These are phyloP conservation scores for Tetrapyrgos nigripes DNA, from an alignment of 1,284 basidiomycete genomes.

Conservation along the genomic window DNA sequence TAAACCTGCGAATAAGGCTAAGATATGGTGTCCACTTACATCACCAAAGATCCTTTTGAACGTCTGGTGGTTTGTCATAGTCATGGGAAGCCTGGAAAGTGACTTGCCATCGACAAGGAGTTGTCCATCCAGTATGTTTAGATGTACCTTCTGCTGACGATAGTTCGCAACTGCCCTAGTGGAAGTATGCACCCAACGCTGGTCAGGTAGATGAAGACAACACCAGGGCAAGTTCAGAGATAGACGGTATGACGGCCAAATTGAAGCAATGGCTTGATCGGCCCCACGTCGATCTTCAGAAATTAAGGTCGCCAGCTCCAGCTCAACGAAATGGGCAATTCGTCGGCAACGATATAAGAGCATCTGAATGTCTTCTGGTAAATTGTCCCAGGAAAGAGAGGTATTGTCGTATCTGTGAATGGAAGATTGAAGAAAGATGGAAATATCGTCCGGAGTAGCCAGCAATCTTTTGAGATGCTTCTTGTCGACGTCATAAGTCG, in stretches of 20 bases:
- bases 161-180: conserved; percentile 1
- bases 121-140: conserved; percentile 47
- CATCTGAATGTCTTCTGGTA: conserved; percentile 21
- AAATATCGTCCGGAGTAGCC: conserved; percentile 29
- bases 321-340: conserved; percentile 35
- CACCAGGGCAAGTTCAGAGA: conserved; percentile 11
- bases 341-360: conserved; percentile 29
- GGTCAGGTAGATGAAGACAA: background rate
- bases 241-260: conserved; percentile 44
- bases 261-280: conserved; percentile 37
- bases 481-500: conserved; percentile 45
- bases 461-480: conserved; percentile 26
- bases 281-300: conserved; percentile 27
- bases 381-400: conserved; percentile 7
- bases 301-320: conserved; percentile 12
- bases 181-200: conserved; percentile 43
- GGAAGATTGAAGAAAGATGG: conserved; percentile 40
- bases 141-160: conserved; percentile 29
- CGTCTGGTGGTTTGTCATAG: conserved; percentile 36
- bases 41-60: conserved; percentile 25
- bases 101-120: conserved; percentile 49
- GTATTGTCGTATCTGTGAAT: conserved; percentile 40
- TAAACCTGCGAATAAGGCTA: background rate
- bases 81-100: conserved; percentile 41
- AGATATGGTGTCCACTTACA: background rate